A percentile compares a stretch with the other conserved stretches of the same genome.
Evolutionary conservation across 2,329 filamentous ascomycete species (phyloP).

Genomic region (Shiraia sp.): DNA sequence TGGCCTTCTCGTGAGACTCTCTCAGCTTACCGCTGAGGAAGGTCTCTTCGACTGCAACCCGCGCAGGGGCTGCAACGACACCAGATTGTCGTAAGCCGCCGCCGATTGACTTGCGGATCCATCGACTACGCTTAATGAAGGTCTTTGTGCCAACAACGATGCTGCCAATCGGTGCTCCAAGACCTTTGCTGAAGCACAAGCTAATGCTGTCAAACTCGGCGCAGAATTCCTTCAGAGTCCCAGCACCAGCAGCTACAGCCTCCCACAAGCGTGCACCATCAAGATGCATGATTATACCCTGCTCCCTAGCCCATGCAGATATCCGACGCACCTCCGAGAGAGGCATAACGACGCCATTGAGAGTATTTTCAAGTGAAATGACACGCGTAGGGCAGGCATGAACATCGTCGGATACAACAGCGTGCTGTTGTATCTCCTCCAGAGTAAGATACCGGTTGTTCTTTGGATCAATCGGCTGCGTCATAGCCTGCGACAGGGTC

Average conservation of each 20-base stretch:
- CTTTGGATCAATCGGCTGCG: conserved; percentile 66
- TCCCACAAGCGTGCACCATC: conserved; percentile 85
- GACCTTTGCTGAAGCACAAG: conserved; percentile 80
- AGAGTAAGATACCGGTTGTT: conserved; percentile 77
- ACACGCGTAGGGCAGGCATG: conserved; percentile 80
- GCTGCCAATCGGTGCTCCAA: conserved; percentile 79
- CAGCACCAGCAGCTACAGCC: conserved; percentile 71
- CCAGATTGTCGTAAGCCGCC: conserved; percentile 78
- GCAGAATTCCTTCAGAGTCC: conserved; percentile 68
- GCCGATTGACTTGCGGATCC: conserved; percentile 79
- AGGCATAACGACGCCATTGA: conserved; percentile 78
- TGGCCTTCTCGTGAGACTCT: conserved; percentile 65
- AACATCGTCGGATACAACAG: conserved; percentile 69
- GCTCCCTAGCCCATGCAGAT: conserved; percentile 64
- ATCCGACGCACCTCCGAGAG: conserved; percentile 72
- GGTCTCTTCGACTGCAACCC: conserved; percentile 78
- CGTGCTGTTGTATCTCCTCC: conserved; percentile 71
- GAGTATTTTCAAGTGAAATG: conserved; percentile 84
- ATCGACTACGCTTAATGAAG: conserved; percentile 69
- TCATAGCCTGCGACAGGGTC: conserved; percentile 69
- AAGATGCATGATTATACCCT: conserved; percentile 71
- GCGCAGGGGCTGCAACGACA: conserved; percentile 73
- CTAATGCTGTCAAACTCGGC: conserved; percentile 73
- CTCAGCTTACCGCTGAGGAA: conserved; percentile 70
- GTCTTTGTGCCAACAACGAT: conserved; percentile 65